Evolutionary conservation across 2,329 filamentous ascomycete genomes (phyloP).

Genomic region (Hirsutella thompsonii): DNA sequence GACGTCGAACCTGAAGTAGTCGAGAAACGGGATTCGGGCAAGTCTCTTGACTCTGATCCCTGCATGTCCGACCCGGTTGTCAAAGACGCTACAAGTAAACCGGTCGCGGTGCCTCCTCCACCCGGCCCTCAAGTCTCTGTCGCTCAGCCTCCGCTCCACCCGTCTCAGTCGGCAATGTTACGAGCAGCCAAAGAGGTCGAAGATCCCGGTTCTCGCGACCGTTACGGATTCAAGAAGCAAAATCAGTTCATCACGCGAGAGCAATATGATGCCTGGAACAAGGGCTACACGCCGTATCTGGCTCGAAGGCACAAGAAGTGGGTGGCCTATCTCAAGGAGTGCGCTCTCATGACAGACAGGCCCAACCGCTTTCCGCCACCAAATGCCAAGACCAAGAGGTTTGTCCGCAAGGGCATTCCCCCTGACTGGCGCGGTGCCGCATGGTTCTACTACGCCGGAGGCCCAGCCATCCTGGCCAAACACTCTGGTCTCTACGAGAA

Average conservation of each 20-base stretch:
- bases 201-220: slow-evolving; percentile 49
- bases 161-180: not conserved
- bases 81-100: slow-evolving; percentile 6
- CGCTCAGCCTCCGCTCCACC: not conserved
- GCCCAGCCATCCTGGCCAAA: slow-evolving; percentile 64
- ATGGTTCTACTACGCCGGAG: slow-evolving; percentile 94
- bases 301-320: slow-evolving; percentile 70
- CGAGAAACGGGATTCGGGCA: slow-evolving; percentile 38
- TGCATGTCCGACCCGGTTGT: slow-evolving; percentile 7
- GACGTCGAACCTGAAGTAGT: slow-evolving; percentile 8
- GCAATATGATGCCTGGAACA: slow-evolving; percentile 75
- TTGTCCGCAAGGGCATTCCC: slow-evolving; percentile 85
- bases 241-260: slow-evolving; percentile 65
- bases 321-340: slow-evolving; percentile 64
- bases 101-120: slow-evolving; percentile 4
- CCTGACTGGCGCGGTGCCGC: slow-evolving; percentile 90
- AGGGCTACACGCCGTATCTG: slow-evolving; percentile 61
- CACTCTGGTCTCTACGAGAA: slow-evolving; percentile 66
- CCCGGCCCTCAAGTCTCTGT: too few species aligned
- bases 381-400: slow-evolving; percentile 75
- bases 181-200: slow-evolving; percentile 25
- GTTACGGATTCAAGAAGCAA: slow-evolving; percentile 85
- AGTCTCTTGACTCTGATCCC: slow-evolving; percentile 27
- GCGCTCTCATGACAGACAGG: slow-evolving; percentile 55
- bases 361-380: slow-evolving; percentile 70